phyloP scores from a whole-genome alignment of 1,284 basidiomycete genomes.

The Somion occarium region DNA sequence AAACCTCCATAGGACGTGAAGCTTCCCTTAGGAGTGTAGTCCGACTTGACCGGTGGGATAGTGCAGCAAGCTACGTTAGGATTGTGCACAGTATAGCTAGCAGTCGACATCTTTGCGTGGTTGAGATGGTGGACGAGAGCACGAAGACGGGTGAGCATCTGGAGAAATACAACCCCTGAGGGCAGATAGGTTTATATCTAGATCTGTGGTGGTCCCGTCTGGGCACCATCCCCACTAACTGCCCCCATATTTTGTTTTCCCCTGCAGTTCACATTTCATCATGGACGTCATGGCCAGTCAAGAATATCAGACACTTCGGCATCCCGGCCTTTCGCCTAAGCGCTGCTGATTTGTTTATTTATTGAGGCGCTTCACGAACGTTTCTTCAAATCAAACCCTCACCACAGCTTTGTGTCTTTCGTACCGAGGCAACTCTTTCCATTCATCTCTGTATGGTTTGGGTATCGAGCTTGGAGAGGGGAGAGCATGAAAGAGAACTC shows the following conservation, averaged over 20 bases:
- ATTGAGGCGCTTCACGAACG: background rate
- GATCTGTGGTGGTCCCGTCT: no score
- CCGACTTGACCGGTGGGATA: slow-evolving; percentile 47
- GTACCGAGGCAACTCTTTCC: slow-evolving; percentile 40
- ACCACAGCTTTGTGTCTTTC: slow-evolving; percentile 31
- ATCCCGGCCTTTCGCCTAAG: no score
- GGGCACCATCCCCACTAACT: no score
- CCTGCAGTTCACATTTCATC: no score
- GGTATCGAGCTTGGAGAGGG: slow-evolving; percentile 47
- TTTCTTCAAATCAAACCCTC: slow-evolving; percentile 28
- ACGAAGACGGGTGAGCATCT: slow-evolving; percentile 41
- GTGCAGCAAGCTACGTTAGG: slow-evolving; percentile 57
- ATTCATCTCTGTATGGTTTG: slow-evolving; percentile 29
- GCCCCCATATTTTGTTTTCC: no score
- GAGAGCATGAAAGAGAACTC: slow-evolving; percentile 38
- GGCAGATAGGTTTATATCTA: no score
- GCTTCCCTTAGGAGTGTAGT: slow-evolving; percentile 47
- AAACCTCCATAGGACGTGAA: slow-evolving; percentile 39
- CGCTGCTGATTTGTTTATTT: no score
- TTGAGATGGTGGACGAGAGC: slow-evolving; percentile 37
- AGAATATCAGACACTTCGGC: no score
- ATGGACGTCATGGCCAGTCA: no score
- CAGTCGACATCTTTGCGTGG: slow-evolving; percentile 33
- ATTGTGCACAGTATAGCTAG: slow-evolving; percentile 41
- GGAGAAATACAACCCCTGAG: no score